Base-by-base conservation (phyloP, 1,284 basidiomycete species). In the Sparassis latifolia region DNA sequence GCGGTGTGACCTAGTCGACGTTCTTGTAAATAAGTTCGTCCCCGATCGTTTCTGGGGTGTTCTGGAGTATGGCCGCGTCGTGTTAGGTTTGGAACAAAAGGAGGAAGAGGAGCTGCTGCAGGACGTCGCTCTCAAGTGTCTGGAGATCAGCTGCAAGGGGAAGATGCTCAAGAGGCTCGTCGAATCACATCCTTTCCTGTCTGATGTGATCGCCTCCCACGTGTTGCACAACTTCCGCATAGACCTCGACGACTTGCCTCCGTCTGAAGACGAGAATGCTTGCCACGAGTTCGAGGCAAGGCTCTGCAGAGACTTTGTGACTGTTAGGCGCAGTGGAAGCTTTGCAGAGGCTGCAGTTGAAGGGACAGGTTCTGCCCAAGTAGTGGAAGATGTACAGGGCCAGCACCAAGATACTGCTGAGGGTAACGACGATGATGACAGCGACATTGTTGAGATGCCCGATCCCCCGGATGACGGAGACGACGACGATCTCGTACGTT, bases 101-200 rank as follows among this genome's bases (percentile, higher is more conserved):
- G 76, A 76, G 35, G 66, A 77, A 10, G 67, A 69, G 45, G 63
- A 61, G 10, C 62, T 86, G 30, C 67, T 79, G 7, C 69, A 73
- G 55, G 79, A 84, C 31, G 77, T 84, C 40, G 75, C 77, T 4
- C 61, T 71, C 40, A 73, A 69, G 51, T 83, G 78, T 58, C 66
- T 87, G 48, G 80, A 80, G 61, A 72, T 84, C 45, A 76, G 77
- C 32, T 81, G 80, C 73, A 85, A 86, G 79, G 86, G 85, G 27
- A 82, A 79, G 65, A 78, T 84, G 55, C 62, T 88, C 48, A 75
- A 76, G 59, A 75, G 70, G 54, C 69, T 88, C 31, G 69, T 70
- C 20, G 77, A 81, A 3, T 60, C 62, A 5, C 75, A 73, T 55
- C 66, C 70, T 5, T 65, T 52, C 41, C 63, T 84, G 35, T 67